Evolutionary conservation across 2,329 filamentous ascomycete species (phyloP).

Genomic region (Chrysoporthe cubensis): DNA sequence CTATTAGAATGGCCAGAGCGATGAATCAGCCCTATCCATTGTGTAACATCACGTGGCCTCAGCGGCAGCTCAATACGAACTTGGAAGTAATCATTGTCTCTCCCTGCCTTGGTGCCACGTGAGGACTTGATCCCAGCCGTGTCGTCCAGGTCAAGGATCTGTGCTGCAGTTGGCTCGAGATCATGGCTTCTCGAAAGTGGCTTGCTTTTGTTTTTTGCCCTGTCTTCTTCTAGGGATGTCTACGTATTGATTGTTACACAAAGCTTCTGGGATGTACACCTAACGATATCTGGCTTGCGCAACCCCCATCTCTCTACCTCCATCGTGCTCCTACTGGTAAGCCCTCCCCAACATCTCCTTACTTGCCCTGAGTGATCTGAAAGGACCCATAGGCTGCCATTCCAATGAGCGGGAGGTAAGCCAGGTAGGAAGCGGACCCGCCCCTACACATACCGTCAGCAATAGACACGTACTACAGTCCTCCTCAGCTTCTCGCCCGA

Average conservation of each 20-base stretch:
- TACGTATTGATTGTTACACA: not conserved
- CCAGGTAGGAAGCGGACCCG: constrained; percentile 39
- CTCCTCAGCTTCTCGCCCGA: too few relatives aligned
- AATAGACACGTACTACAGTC: too few relatives aligned
- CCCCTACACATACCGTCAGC: constrained; percentile 38
- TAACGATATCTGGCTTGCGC: not conserved
- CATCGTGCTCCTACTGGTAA: not conserved
- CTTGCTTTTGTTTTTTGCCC: not conserved
- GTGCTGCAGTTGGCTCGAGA: not conserved
- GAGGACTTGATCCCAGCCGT: not conserved
- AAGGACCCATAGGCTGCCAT: constrained; percentile 8
- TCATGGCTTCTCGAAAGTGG: too few relatives aligned
- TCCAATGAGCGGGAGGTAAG: constrained; percentile 35
- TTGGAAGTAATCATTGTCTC: not conserved
- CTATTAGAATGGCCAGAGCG: constrained; percentile 1
- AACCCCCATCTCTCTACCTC: not conserved
- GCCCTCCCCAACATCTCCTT: not conserved
- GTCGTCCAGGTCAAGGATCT: not conserved
- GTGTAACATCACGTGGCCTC: not conserved
- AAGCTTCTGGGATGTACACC: not conserved
- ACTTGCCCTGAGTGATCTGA: constrained; percentile 15
- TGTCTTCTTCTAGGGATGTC: not conserved
- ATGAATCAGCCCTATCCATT: not conserved
- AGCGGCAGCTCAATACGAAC: not conserved
- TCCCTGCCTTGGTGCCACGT: not conserved